phyloP scores from a whole-genome alignment of 352 stramenopile species.

The Globisporangium mamillatum region DNA sequence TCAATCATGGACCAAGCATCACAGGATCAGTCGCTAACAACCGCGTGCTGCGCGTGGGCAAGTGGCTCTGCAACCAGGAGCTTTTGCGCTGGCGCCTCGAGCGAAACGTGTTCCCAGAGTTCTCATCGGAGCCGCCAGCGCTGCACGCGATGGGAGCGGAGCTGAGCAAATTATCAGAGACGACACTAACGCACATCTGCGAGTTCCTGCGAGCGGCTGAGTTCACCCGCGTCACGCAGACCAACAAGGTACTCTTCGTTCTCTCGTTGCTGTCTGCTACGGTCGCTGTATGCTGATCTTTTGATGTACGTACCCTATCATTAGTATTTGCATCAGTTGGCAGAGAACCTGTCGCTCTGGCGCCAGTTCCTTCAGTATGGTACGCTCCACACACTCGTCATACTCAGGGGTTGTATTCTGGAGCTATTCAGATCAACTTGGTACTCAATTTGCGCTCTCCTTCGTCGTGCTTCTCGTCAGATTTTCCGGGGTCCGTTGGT shows the following conservation, averaged over 20 bases:
- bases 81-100: conserved; percentile 44
- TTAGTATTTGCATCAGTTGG: conserved; percentile 10
- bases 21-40: background rate
- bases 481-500: background rate
- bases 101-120: conserved; percentile 40
- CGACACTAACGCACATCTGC: conserved; percentile 25
- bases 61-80: conserved; percentile 40
- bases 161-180: conserved; percentile 35
- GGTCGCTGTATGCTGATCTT: too few species aligned
- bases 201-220: conserved; percentile 32
- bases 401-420: too few species aligned
- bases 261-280: too few species aligned
- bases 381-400: conserved; percentile 9
- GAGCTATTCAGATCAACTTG: too few species aligned
- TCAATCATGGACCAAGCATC: background rate
- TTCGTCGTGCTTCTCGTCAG: background rate
- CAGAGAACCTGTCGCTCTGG: conserved; percentile 28
- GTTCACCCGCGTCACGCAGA: conserved; percentile 30
- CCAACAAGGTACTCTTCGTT: conserved; percentile 29
- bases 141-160: conserved; percentile 30
- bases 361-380: conserved; percentile 27
- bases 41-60: conserved; percentile 16
- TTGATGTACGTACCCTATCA: too few species aligned
- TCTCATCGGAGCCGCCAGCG: conserved; percentile 12
- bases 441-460: background rate